Evolutionary conservation across 1,284 basidiomycete genomes (phyloP), one percentile per base, ranked within the genome.

Genomic region (Marasmius sp.): DNA sequence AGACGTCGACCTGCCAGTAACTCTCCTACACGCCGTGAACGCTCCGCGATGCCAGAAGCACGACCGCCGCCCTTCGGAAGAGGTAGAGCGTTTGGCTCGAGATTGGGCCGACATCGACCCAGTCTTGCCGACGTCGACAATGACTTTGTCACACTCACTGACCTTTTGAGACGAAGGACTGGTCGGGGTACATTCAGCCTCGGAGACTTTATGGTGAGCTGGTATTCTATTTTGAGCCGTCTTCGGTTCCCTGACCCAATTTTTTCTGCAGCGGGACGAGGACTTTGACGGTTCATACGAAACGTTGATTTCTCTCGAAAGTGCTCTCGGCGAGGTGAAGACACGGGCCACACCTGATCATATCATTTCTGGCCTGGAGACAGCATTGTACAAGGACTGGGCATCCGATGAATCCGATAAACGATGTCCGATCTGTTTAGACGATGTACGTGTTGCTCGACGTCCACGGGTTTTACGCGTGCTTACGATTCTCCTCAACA

Each of bases 381-480:
- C 78, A 20, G 88, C 79, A 0, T 71, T 77, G 14, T 92, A 87
- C 71, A 82, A 82, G 64, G 88, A 91, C 38, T 92, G 88, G 88
- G 80, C 79, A 39, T 83, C 75, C 5, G 68, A 76, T 0, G 86
- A 86, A 41, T 85, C 85, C 58, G 90, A 92, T 66, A 77, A 81
- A 58, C 81, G 89, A 47, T 92, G 90, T 70, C 89, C 90, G 2
- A 92, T 92, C 55, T 92, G 91, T 68, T 73, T 92, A 64, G 90
- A 92, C 64, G 90, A 92, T 72, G 90, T 91, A 68, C 54, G 89
- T 81, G 27, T 20, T 33, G n/a, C 37, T 56, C 58, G 36, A 50
- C 33, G 38, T 45, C 33, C 38, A 7, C 4, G 27, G 52, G 22
- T 18, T 50, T n/a, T 51, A 55, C 27, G 16, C 27, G 6, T 22